A percentile compares a stretch with the other conserved stretches of the same genome.
phyloP scores from a whole-genome alignment of 805 yeast species.

The Schwanniomyces occidentalis region DNA sequence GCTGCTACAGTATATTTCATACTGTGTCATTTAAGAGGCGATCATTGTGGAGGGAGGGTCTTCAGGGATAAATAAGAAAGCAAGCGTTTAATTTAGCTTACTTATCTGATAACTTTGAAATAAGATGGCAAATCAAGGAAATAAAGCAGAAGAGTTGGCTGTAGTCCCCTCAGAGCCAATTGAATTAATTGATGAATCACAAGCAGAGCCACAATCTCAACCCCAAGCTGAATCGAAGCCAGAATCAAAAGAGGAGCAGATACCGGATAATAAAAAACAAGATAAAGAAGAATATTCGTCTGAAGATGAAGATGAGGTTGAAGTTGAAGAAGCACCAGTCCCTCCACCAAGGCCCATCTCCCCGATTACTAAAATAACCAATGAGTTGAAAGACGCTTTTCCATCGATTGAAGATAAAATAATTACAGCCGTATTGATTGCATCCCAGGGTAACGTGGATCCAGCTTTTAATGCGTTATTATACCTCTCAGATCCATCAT shows the following conservation, averaged over 20 bases:
- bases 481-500: constrained; percentile 71
- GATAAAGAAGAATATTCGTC: constrained; percentile 6
- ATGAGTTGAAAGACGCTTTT: constrained; percentile 79
- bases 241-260: constrained; percentile 1
- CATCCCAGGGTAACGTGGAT: constrained; percentile 77
- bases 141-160: constrained; percentile 23
- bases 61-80: too few species aligned
- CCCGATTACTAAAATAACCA: constrained; percentile 53
- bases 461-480: constrained; percentile 87
- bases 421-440: constrained; percentile 78
- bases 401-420: constrained; percentile 73
- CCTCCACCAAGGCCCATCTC: constrained; percentile 60
- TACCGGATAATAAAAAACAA: not conserved
- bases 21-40: too few species aligned
- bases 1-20: too few species aligned
- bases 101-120: too few species aligned
- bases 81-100: too few species aligned
- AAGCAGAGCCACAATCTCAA: too few species aligned
- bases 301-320: constrained; percentile 6
- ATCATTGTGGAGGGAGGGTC: too few species aligned
- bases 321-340: constrained; percentile 30
- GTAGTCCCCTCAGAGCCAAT: constrained; percentile 38
- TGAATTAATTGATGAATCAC: constrained; percentile 18
- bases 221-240: constrained; percentile 3
- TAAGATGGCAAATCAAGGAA: constrained; percentile 5